Base-by-base conservation (phyloP, 495 filamentous ascomycete genomes). In the Neurospora africana region DNA sequence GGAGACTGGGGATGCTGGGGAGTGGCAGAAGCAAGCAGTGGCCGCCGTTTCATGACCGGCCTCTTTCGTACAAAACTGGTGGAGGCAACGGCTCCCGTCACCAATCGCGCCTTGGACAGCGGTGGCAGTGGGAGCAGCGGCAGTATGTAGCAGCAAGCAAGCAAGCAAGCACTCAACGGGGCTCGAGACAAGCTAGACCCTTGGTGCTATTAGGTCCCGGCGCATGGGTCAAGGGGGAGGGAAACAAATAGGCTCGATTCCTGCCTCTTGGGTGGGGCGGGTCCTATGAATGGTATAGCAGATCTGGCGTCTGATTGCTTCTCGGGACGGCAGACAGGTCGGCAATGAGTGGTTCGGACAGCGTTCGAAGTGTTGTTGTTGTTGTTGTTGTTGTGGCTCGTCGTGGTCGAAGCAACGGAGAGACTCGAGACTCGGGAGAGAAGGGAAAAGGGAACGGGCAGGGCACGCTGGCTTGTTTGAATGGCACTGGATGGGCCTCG, bases 21-120 rank as follows among this genome's bases (percentile, higher is more conserved):
- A 65, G 71, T 77, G 69, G 74, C 72, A 76, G 75, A 70, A 65
- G 27, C 53, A 70, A 68, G 5, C 13, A 68, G 40, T 68, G n/a
- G 69, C 53, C 58, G 76, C 65, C 39, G 71, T 73, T 65, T 65
- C 58, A 69, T 71, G 61, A 69, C 70, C 38, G 73, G 19, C 47
- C 67, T 74, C 44, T 73, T 67, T 70, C 70, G 68, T 65, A 33
- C 69, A 69, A 71, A 27, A 71, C 53, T 71, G 69, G 61, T 43
- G 71, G 38, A 69, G 68, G 70, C 33, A 40, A 74, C 43, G 69
- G 38, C 72, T 71, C 61, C 72, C 47, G 47, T 76, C 73, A 76
- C 72, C 73, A 74, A 77, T 76, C 74, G 74, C n/a, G 72, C 72
- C 53, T 68, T 69, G 72, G 65, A 47, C 68, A 68, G 38, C 71